A percentile compares a stretch with the other conserved stretches of the same genome.
These are phyloP conservation scores for Petrea volubilis DNA, from an alignment of 257 asterid species.

Conservation along the genomic window DNA sequence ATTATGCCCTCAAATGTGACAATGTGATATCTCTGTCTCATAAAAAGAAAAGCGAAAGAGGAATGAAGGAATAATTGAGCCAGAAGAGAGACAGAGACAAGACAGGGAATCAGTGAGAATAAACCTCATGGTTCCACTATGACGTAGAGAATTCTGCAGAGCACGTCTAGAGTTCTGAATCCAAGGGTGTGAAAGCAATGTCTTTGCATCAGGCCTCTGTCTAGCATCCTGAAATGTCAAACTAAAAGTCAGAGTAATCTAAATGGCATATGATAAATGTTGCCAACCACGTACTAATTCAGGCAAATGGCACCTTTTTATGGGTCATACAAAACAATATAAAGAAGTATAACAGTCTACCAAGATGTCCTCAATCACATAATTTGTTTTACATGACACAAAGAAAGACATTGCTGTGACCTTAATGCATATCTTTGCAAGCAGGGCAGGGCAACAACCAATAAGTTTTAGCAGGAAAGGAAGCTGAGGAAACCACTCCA, in stretches of 20 bases:
- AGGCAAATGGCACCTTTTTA: conserved; percentile 3
- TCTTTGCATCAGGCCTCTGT: conserved; percentile 98
- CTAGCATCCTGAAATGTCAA: conserved; percentile 87
- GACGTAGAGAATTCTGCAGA: conserved; percentile 83
- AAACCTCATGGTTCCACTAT: conserved; percentile 82
- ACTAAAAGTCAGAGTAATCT: conserved; percentile 22
- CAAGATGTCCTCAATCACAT: conserved; percentile 8
- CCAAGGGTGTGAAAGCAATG: conserved; percentile 98
- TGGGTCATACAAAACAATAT: not conserved
- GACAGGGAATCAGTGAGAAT: not conserved
- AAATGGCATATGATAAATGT: conserved; percentile 2
- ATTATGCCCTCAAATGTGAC: conserved; percentile 15
- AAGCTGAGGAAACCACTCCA: conserved; percentile 5
- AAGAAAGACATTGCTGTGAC: not conserved
- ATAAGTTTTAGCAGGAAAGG: not conserved
- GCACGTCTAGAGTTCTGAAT: conserved; percentile 95
- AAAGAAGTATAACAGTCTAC: not conserved
- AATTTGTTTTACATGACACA: not conserved
- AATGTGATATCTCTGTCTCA: not conserved
- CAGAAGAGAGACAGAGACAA: not conserved
- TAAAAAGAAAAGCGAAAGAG: conserved; percentile 6
- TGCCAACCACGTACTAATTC: not conserved
- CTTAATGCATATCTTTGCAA: not conserved
- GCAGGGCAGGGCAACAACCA: conserved; percentile 4
- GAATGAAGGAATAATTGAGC: not conserved